phyloP scores from a whole-genome alignment of 768 basidiomycete species.

The Clavulina sp. region DNA sequence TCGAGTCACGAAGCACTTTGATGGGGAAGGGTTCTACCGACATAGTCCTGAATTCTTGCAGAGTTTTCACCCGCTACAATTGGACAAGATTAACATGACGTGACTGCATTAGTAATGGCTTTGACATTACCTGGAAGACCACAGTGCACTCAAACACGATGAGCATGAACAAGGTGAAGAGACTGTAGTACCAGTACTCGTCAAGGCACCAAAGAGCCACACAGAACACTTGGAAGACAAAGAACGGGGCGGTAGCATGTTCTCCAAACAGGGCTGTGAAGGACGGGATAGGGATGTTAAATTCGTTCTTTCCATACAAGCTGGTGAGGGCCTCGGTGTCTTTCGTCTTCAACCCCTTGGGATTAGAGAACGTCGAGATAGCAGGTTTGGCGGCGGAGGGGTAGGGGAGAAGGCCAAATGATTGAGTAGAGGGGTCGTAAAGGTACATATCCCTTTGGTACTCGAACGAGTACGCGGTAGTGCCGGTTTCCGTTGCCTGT shows the following conservation, averaged over 20 bases:
- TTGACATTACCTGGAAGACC: conserved; percentile 96
- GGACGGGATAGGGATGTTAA: conserved; percentile 91
- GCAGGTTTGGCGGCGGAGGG: conserved; percentile 58
- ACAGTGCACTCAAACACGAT: conserved; percentile 97
- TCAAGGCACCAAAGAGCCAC: conserved; percentile 95
- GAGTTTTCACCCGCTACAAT: conserved; percentile 67
- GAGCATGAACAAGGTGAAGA: conserved; percentile 98
- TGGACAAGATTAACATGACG: background rate
- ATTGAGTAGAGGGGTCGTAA: conserved; percentile 34
- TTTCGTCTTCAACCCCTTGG: conserved; percentile 32
- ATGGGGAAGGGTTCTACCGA: conserved; percentile 81
- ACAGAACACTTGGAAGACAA: conserved; percentile 97
- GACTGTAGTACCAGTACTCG: conserved; percentile 95
- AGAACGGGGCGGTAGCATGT: conserved; percentile 97
- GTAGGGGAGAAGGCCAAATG: conserved; percentile 73
- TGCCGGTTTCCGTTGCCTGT: conserved; percentile 29
- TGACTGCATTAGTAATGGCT: too few species aligned
- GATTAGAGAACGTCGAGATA: conserved; percentile 38
- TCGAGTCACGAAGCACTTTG: conserved; percentile 55
- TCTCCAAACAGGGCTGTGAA: conserved; percentile 85
- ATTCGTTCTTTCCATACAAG: conserved; percentile 85
- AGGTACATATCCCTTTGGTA: conserved; percentile 93
- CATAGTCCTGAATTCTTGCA: conserved; percentile 96
- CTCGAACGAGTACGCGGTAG: conserved; percentile 57
- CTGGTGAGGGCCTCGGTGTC: conserved; percentile 34